Conservation (phyloP, 495 filamentous ascomycete species). For the Tuber melanosporum region DNA sequence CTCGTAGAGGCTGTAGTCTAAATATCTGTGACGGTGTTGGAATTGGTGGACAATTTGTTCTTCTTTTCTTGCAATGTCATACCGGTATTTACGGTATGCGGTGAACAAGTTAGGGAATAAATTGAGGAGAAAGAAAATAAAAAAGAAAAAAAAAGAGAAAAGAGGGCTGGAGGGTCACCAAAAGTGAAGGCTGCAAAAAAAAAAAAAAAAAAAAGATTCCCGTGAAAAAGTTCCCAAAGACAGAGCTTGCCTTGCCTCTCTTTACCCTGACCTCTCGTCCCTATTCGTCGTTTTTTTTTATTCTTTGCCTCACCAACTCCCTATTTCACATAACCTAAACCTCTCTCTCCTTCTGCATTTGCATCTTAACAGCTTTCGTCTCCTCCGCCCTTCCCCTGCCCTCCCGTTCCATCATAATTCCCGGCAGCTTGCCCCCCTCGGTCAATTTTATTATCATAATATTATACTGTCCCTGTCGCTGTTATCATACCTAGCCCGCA, state of each 20-base stretch:
- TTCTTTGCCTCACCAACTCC: neutral
- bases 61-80: neutral
- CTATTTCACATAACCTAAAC: neutral
- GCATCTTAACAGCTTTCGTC: constrained; percentile 29
- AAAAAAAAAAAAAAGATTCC: neutral
- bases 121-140: neutral
- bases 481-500: neutral
- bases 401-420: neutral
- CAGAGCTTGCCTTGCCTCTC: neutral
- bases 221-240: neutral
- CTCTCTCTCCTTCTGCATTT: constrained; percentile 29
- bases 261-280: neutral
- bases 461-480: neutral
- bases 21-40: neutral
- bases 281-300: neutral
- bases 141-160: neutral
- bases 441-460: neutral
- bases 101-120: neutral
- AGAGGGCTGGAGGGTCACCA: neutral
- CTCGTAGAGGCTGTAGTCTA: neutral
- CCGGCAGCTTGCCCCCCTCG: neutral
- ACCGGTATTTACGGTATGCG: neutral
- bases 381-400: constrained; percentile 24
- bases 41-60: neutral
- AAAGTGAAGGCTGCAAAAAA: neutral